Evolutionary conservation across 2,329 filamentous ascomycete species (phyloP).

Genomic region (Epichloe hybrida): DNA sequence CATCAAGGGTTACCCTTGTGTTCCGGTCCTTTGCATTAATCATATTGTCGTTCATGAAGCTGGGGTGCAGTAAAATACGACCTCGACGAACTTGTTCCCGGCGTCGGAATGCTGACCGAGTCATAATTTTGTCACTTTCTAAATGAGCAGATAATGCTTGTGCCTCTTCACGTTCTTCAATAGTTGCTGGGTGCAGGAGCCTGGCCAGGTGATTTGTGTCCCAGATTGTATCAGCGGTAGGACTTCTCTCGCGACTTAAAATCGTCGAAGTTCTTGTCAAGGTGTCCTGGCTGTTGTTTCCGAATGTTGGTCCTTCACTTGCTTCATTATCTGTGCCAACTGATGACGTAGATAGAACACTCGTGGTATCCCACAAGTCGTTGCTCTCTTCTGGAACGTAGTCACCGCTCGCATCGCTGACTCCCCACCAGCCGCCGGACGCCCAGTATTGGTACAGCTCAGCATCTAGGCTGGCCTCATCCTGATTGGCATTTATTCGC

Average conservation of each 20-base stretch:
- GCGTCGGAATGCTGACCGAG: slow-evolving; percentile 62
- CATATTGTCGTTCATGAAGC: slow-evolving; percentile 8
- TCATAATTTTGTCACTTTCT: slow-evolving; percentile 57
- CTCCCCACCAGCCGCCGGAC: slow-evolving; percentile 71
- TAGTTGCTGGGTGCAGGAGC: slow-evolving; percentile 66
- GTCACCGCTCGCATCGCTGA: slow-evolving; percentile 66
- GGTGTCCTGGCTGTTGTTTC: slow-evolving; percentile 47
- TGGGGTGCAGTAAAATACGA: slow-evolving; percentile 36
- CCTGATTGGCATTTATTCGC: slow-evolving; percentile 29
- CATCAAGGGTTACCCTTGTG: slow-evolving; percentile 37
- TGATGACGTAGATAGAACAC: slow-evolving; percentile 51
- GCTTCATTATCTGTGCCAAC: slow-evolving; percentile 26
- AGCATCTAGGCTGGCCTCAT: slow-evolving; percentile 56
- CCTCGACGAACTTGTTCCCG: slow-evolving; percentile 56
- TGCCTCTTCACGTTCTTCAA: slow-evolving; percentile 70
- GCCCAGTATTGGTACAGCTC: slow-evolving; percentile 79
- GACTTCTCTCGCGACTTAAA: slow-evolving; percentile 37
- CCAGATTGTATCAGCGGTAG: slow-evolving; percentile 47
- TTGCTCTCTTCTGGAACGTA: slow-evolving; percentile 46
- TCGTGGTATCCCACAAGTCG: slow-evolving; percentile 62
- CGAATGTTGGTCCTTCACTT: slow-evolving; percentile 33
- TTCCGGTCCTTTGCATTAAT: slow-evolving; percentile 8
- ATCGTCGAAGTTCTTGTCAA: slow-evolving; percentile 54
- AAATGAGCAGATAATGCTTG: slow-evolving; percentile 70
- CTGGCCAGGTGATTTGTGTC: slow-evolving; percentile 58